A percentile compares a stretch with the other conserved stretches of the same genome.
Evolutionary conservation across 805 yeast species (phyloP).

Genomic region (Torulaspora indica): DNA sequence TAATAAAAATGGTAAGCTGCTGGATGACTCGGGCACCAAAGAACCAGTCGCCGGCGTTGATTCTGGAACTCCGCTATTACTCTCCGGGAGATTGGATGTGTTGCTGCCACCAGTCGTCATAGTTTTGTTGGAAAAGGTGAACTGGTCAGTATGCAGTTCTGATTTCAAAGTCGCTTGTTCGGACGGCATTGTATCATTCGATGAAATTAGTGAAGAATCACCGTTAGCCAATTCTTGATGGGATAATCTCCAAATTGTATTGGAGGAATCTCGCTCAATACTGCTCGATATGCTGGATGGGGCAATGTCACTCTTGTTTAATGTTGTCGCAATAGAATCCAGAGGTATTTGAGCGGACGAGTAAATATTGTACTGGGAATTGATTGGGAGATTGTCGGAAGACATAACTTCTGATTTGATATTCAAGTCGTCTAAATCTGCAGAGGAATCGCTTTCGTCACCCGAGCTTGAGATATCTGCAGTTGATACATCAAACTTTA

Average conservation of each 20-base stretch:
- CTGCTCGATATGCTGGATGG: constrained; percentile 6
- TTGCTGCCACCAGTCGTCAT: not conserved
- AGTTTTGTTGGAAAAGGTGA: not conserved
- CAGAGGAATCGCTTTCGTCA: constrained; percentile 30
- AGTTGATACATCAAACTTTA: constrained; percentile 32
- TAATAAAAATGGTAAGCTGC: constrained; percentile 63
- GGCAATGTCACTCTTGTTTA: constrained; percentile 11
- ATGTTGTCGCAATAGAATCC: constrained; percentile 17
- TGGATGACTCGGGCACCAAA: constrained; percentile 38
- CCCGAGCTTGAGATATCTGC: constrained; percentile 34
- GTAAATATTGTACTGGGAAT: constrained; percentile 18
- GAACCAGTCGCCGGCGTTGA: constrained; percentile 15
- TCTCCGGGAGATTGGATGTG: constrained; percentile 12
- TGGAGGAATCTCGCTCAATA: constrained; percentile 23
- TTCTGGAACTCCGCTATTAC: constrained; percentile 20
- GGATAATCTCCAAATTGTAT: constrained; percentile 29
- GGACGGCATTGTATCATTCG: constrained; percentile 1
- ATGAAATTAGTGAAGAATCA: constrained; percentile 14
- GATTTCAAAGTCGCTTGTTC: constrained; percentile 5
- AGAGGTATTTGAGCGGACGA: constrained; percentile 13
- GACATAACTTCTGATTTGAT: constrained; percentile 19
- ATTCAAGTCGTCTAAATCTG: constrained; percentile 24
- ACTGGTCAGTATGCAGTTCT: constrained; percentile 1
- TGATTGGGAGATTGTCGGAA: constrained; percentile 18
- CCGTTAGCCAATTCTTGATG: constrained; percentile 19